Percentiles rank a stretch among this genome's conserved stretches.
Evolutionary conservation across 257 asterid species (phyloP).

Genomic region (Plantago ovata): DNA sequence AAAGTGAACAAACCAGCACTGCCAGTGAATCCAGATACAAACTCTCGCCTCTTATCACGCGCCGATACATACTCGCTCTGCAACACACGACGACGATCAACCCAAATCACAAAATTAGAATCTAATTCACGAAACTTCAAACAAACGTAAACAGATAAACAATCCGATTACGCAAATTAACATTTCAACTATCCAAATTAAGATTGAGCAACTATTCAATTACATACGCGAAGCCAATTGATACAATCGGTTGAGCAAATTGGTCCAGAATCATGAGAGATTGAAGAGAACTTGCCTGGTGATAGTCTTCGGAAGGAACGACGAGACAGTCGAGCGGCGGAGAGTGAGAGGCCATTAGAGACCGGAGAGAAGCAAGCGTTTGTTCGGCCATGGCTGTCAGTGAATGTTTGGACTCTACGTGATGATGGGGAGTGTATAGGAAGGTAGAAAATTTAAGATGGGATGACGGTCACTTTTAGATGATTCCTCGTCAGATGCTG

Average conservation of each 20-base stretch:
- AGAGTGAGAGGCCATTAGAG: conserved; percentile 73
- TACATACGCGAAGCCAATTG: neutral
- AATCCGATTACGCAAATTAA: neutral
- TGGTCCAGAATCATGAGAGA: neutral
- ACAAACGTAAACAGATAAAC: neutral
- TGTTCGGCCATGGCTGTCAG: conserved; percentile 50
- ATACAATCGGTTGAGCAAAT: neutral
- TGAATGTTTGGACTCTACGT: neutral
- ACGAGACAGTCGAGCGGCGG: conserved; percentile 80
- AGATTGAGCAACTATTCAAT: neutral
- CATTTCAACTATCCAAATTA: too few relatives aligned
- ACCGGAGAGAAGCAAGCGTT: conserved; percentile 55
- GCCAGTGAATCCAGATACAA: conserved; percentile 89
- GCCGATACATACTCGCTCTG: conserved; percentile 96
- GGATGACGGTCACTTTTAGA: neutral
- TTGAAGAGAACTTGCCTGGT: conserved; percentile 76
- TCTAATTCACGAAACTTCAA: neutral
- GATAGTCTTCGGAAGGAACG: conserved; percentile 96
- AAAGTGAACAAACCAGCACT: conserved; percentile 70
- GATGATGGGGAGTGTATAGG: neutral
- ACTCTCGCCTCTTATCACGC: conserved; percentile 80
- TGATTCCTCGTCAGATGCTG: too few relatives aligned
- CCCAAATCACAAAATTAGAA: conserved; percentile 2
- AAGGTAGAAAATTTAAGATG: too few relatives aligned
- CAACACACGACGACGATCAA: conserved; percentile 26